Percentiles rank a stretch among this genome's conserved stretches.
Conservation (phyloP, 2,329 filamentous ascomycete species). For the Purpureocillium takamizusanense region DNA sequence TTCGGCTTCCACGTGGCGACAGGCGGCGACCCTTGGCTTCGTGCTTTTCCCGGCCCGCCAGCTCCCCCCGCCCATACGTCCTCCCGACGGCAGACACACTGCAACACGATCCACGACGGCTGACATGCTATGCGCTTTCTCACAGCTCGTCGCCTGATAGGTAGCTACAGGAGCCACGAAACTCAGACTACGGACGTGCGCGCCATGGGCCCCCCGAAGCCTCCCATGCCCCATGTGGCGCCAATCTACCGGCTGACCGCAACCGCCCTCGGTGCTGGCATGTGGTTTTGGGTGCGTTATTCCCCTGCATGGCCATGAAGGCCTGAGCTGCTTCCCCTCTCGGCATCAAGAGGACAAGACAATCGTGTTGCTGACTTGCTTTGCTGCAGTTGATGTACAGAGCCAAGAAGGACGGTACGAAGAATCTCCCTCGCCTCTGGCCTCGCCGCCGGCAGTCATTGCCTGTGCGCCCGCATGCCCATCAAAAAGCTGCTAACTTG, state of each 20-base stretch:
- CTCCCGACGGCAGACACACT: no score
- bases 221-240: constrained; percentile 39
- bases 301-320: no score
- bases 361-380: no score
- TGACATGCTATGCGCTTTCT: no score
- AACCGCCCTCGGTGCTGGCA: constrained; percentile 82
- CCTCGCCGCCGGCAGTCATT: not conserved
- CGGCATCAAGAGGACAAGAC: not conserved
- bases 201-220: constrained; percentile 26
- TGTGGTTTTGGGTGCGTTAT: constrained; percentile 93
- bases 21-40: no score
- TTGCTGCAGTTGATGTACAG: constrained; percentile 76
- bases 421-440: not conserved
- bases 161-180: no score
- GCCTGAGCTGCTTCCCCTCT: not conserved
- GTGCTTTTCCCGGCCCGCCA: no score
- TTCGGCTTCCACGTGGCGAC: no score
- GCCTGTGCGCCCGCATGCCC: no score
- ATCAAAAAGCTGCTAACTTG: not conserved
- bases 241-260: constrained; percentile 74
- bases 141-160: no score
- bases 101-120: no score
- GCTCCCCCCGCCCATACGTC: no score
- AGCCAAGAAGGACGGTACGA: constrained; percentile 82
- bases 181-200: not conserved